These are phyloP conservation scores for Yamadazyma kitorensis DNA, from an alignment of 805 yeast species.

Conservation along the genomic window DNA sequence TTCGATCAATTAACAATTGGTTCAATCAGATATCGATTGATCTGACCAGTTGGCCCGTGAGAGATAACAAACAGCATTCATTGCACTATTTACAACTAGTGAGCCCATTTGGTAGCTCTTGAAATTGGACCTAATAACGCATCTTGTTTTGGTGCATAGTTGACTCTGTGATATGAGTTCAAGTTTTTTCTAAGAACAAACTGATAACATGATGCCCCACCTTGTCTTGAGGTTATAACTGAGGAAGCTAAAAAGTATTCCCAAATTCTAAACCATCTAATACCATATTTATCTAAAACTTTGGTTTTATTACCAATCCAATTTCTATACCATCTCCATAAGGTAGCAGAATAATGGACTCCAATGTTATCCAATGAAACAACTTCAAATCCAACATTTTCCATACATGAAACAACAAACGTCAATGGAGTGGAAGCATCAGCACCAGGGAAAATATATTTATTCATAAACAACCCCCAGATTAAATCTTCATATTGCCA, in stretches of 20 bases:
- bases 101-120: conserved; percentile 57
- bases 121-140: conserved; percentile 63
- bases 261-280: conserved; percentile 92
- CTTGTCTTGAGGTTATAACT: conserved; percentile 85
- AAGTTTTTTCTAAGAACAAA: conserved; percentile 86
- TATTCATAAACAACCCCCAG: conserved; percentile 97
- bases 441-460: conserved; percentile 95
- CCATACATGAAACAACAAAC: conserved; percentile 73
- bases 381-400: conserved; percentile 83
- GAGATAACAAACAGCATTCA: too few relatives aligned
- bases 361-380: conserved; percentile 85
- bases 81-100: too few relatives aligned
- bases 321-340: conserved; percentile 94
- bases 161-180: conserved; percentile 79
- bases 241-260: conserved; percentile 84
- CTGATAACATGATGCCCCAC: conserved; percentile 90
- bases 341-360: conserved; percentile 86
- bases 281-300: conserved; percentile 76
- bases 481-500: conserved; percentile 94
- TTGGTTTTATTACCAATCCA: conserved; percentile 83
- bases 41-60: too few relatives aligned
- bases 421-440: conserved; percentile 94
- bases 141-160: conserved; percentile 73
- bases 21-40: too few relatives aligned
- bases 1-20: too few relatives aligned